Evolutionary conservation across 441 rosid species (phyloP).

Genomic region (Euphorbia celastroides): DNA sequence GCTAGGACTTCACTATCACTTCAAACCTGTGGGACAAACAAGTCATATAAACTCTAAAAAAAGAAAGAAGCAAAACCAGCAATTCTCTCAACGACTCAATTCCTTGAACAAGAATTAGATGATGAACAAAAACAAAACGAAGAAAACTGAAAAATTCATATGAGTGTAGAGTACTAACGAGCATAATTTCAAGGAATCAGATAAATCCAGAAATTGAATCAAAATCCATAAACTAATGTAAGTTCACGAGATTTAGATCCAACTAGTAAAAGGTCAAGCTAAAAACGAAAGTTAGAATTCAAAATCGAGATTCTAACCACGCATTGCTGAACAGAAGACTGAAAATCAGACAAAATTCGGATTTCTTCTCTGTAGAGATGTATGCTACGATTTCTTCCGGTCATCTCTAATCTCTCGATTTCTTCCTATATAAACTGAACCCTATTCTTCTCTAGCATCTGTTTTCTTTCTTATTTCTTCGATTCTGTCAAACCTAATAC

Average conservation of each 20-base stretch:
- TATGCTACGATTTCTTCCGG: slow-evolving; percentile 27
- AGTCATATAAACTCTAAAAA: not conserved
- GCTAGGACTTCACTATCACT: not conserved
- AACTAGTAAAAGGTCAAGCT: not conserved
- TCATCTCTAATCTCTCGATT: too few species aligned
- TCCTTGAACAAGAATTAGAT: not conserved
- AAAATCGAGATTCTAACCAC: slow-evolving; percentile 40
- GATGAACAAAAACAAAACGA: not conserved
- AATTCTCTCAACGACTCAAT: not conserved
- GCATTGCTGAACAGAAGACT: slow-evolving; percentile 56
- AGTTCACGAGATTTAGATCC: not conserved
- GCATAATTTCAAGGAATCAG: slow-evolving; percentile 1
- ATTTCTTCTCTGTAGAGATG: slow-evolving; percentile 36
- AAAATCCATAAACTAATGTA: not conserved
- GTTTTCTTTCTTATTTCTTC: too few species aligned
- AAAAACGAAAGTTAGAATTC: not conserved
- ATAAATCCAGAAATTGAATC: not conserved
- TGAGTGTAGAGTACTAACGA: not conserved
- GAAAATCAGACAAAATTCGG: slow-evolving; percentile 42
- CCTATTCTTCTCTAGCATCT: too few species aligned
- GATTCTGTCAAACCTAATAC: too few species aligned
- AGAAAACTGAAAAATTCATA: not conserved
- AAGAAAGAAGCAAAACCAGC: not conserved
- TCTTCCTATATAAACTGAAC: too few species aligned
- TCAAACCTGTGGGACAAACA: not conserved